Conservation (phyloP, 2,329 filamentous ascomycete genomes). For the Fusarium sp. region DNA sequence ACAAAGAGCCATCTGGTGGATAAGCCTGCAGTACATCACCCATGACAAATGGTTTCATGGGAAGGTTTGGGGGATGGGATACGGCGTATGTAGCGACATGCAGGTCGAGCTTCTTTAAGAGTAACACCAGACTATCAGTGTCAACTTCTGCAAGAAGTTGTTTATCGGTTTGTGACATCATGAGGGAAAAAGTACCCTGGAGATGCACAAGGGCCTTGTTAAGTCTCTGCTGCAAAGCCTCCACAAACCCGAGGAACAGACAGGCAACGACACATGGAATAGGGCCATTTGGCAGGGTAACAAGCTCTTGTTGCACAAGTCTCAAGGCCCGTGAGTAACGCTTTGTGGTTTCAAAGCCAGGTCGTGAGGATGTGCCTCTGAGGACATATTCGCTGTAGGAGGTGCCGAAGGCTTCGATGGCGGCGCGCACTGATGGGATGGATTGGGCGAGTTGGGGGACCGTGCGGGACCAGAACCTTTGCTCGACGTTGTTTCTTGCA, state of each 20-base stretch:
- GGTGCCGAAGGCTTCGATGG: conserved; percentile 26
- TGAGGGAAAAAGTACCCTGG: conserved; percentile 11
- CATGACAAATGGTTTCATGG: neutral
- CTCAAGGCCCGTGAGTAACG: conserved; percentile 21
- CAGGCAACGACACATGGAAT: conserved; percentile 33
- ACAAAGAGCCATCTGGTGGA: conserved; percentile 1
- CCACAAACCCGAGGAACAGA: conserved; percentile 18
- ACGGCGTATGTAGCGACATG: conserved; percentile 32
- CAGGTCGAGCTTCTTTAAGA: conserved; percentile 31
- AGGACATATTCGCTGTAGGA: conserved; percentile 31
- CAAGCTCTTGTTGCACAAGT: conserved; percentile 26
- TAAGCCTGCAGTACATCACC: neutral
- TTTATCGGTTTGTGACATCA: conserved; percentile 4
- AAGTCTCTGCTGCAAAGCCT: conserved; percentile 23
- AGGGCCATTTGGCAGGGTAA: neutral
- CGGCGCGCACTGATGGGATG: conserved; percentile 27
- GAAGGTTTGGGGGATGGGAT: conserved; percentile 14
- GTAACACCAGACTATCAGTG: conserved; percentile 1
- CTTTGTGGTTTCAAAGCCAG: conserved; percentile 3
- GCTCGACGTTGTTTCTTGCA: conserved; percentile 16
- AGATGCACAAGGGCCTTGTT: conserved; percentile 17
- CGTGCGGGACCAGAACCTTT: conserved; percentile 28
- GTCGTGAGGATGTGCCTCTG: neutral
- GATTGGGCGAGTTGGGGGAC: conserved; percentile 27
- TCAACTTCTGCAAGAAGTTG: neutral